These are phyloP conservation scores for Mortierella alpina DNA, from an alignment of 192 early-diverging fungal species.

Conservation along the genomic window DNA sequence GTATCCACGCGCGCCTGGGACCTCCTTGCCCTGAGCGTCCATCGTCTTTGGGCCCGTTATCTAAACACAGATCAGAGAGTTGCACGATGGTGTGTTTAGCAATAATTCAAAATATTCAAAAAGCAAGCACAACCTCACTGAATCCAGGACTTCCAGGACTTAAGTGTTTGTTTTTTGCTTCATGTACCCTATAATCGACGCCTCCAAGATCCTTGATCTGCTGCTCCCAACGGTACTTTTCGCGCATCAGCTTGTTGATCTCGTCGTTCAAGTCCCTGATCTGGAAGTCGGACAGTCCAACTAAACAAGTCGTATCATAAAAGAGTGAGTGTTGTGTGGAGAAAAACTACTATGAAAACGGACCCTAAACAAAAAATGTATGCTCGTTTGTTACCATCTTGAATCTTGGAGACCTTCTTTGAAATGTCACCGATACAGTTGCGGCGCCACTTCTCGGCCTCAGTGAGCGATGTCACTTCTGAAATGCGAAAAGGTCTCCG, in stretches of 20 bases:
- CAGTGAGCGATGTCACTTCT: constrained; percentile 72
- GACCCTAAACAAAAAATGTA: not conserved
- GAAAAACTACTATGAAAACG: not conserved
- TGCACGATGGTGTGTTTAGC: not conserved
- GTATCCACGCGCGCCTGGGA: constrained; percentile 91
- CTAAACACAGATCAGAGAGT: constrained; percentile 35
- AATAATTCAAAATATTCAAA: not conserved
- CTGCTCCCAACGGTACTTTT: constrained; percentile 93
- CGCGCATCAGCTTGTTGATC: constrained; percentile 93
- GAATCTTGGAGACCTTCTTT: constrained; percentile 87
- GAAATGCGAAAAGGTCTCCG: constrained; percentile 83
- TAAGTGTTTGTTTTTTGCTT: not conserved
- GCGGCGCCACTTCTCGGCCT: constrained; percentile 92
- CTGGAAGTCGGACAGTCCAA: constrained; percentile 87
- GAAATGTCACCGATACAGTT: constrained; percentile 92
- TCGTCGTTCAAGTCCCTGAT: constrained; percentile 96
- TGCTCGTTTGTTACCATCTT: constrained; percentile 72
- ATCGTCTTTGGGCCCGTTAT: constrained; percentile 80
- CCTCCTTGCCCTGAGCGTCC: constrained; percentile 89
- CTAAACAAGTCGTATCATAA: constrained; percentile 47
- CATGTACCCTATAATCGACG: constrained; percentile 83
- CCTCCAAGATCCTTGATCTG: constrained; percentile 93
- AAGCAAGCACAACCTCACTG: not conserved
- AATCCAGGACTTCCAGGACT: not conserved
- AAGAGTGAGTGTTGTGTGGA: not conserved